Evolutionary conservation across 192 early-diverging fungal genomes (phyloP).

Genomic region (Rhizophagus sp.): DNA sequence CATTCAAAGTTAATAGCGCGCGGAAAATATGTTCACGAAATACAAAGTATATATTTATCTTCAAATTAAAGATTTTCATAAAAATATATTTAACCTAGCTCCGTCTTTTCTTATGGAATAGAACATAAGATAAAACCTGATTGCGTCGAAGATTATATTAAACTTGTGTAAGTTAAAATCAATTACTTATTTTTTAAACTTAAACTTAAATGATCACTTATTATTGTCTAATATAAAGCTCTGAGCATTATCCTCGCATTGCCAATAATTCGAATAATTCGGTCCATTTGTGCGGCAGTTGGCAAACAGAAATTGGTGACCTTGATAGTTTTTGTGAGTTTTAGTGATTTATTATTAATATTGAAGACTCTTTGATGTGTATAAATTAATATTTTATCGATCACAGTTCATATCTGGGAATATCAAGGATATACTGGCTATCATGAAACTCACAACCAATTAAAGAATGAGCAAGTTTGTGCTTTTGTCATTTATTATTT

Average conservation of each 20-base stretch:
- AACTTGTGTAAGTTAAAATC: constrained; percentile 53
- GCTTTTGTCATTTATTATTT: not conserved
- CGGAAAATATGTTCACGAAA: constrained; percentile 90
- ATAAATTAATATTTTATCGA: constrained; percentile 20
- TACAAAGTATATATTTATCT: constrained; percentile 57
- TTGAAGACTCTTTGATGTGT: not conserved
- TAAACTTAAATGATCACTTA: not conserved
- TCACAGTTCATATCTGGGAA: constrained; percentile 87
- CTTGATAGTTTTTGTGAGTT: constrained; percentile 80
- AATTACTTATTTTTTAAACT: not conserved
- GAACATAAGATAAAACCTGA: constrained; percentile 87
- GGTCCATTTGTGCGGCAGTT: constrained; percentile 87
- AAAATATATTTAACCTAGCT: not conserved
- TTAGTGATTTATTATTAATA: constrained; percentile 31
- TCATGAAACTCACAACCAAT: constrained; percentile 59
- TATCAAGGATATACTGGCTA: constrained; percentile 88
- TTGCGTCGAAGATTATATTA: constrained; percentile 81
- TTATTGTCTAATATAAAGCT: constrained; percentile 39
- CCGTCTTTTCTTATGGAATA: constrained; percentile 25
- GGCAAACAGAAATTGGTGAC: constrained; percentile 83
- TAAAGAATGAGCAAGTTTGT: constrained; percentile 63
- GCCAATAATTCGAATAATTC: constrained; percentile 72
- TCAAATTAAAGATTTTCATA: not conserved
- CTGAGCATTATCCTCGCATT: constrained; percentile 77
- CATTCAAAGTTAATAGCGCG: constrained; percentile 78